Evolutionary conservation across 352 stramenopile genomes (phyloP), one percentile per base, ranked within the genome.

Genomic region (Halophytophthora batemanensis): DNA sequence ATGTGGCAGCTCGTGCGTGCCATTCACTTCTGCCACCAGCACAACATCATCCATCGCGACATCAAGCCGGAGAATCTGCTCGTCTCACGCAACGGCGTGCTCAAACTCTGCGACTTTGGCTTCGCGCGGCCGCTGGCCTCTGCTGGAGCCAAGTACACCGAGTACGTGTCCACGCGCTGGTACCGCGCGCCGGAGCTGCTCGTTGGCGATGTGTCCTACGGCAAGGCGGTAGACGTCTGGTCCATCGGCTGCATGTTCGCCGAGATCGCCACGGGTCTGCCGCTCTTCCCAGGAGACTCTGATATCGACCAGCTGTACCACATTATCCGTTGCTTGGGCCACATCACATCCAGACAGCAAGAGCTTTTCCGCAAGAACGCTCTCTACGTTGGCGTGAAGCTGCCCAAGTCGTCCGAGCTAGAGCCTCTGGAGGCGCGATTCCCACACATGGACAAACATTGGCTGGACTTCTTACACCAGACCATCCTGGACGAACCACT

Each of bases 171-270:
- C 0, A 98, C 93, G 14, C 76, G 93, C 45, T 98, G 93, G 93
- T 98, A 98, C 59, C 77, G 93, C 36, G 93, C 93, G 2, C 95
- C 95, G 6, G 95, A 98, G 76, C 83, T 98, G 45, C 72, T 97
- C 1, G 86, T 93, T 6, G 78, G 79, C 3, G 81, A 91, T 42
- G 77, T 90, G 1, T 86, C 71, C 11, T 99, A 99, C 60, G 95
- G 97, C 43, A 97, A 96, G 49, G 92, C 90, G 6, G 97, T 99
- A 29, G 96, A 99, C 54, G 91, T 99, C 35, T 99, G 96, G 96
- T 96, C 89, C 14, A 86, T 98, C 22, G 96, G 95, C 34, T 98
- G 95, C 74, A 96, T 99, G 60, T 93, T 96, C 44, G 92, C 93
- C 15, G 96, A 99, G 71, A 87, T 98, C 37, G 97, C 97, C 59